A percentile compares a stretch with the other conserved stretches of the same genome.
phyloP scores from a whole-genome alignment of 1,139 yeast species.

The Saccharomyces hybrid region DNA sequence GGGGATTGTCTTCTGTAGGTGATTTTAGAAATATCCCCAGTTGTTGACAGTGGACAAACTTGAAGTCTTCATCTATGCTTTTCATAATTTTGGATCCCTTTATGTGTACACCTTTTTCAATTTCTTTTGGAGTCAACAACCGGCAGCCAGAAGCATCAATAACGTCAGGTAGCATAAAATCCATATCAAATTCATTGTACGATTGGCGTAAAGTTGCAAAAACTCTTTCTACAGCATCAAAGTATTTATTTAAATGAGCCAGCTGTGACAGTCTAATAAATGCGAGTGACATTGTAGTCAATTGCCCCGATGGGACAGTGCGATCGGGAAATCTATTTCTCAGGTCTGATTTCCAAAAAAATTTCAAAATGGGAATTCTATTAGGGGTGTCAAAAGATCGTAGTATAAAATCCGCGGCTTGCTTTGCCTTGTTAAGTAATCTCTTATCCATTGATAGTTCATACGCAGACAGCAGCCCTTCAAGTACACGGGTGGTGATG shows the following conservation, averaged over 20 bases:
- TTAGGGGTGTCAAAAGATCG: conserved; percentile 68
- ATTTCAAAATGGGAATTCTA: conserved; percentile 58
- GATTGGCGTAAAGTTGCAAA: conserved; percentile 36
- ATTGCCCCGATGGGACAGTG: conserved; percentile 51
- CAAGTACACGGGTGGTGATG: conserved; percentile 61
- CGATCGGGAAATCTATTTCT: conserved; percentile 42
- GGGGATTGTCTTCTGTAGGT: background rate
- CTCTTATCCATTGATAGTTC: conserved; percentile 53
- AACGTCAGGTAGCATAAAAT: conserved; percentile 39
- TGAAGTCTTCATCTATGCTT: conserved; percentile 26
- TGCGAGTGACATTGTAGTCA: conserved; percentile 63
- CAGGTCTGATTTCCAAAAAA: conserved; percentile 46
- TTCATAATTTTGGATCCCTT: conserved; percentile 31
- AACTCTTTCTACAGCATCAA: conserved; percentile 41
- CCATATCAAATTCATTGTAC: conserved; percentile 29
- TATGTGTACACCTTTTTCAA: conserved; percentile 29
- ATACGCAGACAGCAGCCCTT: conserved; percentile 65
- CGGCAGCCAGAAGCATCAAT: conserved; percentile 48
- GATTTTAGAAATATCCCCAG: conserved; percentile 7
- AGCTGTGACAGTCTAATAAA: conserved; percentile 60
- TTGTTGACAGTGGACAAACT: conserved; percentile 29
- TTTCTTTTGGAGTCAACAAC: conserved; percentile 25
- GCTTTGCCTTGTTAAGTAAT: conserved; percentile 50
- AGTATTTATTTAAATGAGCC: conserved; percentile 49
- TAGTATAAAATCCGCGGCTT: conserved; percentile 55